These are phyloP conservation scores for Cardiosporidium cionae DNA, from an alignment of 169 alveolate genomes.

Conservation along the genomic window DNA sequence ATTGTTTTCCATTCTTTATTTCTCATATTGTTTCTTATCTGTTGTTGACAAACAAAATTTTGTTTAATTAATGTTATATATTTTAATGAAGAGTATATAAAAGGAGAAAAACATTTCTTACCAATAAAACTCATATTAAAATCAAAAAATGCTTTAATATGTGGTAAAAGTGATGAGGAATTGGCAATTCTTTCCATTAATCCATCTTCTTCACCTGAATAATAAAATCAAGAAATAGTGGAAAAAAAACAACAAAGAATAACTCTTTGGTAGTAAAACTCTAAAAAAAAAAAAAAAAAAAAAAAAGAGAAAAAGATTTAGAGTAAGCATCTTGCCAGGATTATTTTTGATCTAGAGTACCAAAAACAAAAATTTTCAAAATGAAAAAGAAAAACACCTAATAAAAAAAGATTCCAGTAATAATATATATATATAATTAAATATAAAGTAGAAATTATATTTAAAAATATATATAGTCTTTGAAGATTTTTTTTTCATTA, in stretches of 20 bases:
- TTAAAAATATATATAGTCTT: no score
- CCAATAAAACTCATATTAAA: constrained; percentile 28
- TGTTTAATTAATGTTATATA: background rate
- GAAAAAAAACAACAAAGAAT: background rate
- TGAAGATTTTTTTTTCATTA: no score
- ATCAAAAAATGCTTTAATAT: constrained; percentile 25
- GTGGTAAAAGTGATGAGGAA: constrained; percentile 15
- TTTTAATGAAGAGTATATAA: background rate
- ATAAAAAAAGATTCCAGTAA: no score
- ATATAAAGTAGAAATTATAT: no score
- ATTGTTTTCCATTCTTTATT: no score
- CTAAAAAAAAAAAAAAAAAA: background rate
- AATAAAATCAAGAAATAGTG: background rate
- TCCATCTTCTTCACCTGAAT: background rate
- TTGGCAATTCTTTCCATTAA: constrained; percentile 11
- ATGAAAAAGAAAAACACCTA: no score
- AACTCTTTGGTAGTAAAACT: background rate
- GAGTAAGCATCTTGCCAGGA: no score
- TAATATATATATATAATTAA: no score
- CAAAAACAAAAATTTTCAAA: no score
- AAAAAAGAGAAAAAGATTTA: background rate
- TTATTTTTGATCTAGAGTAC: no score
- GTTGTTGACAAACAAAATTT: no score
- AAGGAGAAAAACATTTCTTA: background rate
- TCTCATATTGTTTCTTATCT: no score